Base-by-base conservation (phyloP, 805 yeast species). In the Teunomyces barrocoloradensis region DNA sequence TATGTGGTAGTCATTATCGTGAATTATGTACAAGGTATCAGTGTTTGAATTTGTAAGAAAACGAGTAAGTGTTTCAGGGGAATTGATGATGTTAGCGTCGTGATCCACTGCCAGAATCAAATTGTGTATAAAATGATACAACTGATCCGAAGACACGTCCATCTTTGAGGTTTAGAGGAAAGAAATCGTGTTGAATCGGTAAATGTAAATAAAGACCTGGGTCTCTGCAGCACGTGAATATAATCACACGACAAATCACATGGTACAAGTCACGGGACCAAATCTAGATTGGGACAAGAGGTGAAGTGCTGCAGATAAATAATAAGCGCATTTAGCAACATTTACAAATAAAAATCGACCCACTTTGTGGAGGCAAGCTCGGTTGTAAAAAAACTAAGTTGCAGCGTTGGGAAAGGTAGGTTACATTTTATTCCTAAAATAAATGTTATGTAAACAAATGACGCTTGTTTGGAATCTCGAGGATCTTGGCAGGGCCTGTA, bases 21-120 rank as follows among this genome's bases (percentile, higher is more conserved):
- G 50, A 6, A 56, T 38, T 13, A 63, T 43, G 40, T 51, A 58
- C 25, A 66, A 40, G 7, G 67, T 57, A 42, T 58, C 63, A 11
- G 60, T 57, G 13, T 49, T 43, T 15, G 47, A 47, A 42, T 52
- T 60, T 15, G 53, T 40, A n/a, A 64, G 47, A 44, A 63, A 65
- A 18, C 37, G 47, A 6, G 41, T 23, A 15, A 62, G 43, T 3
- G 48, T 18, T 10, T 47, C 47, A 6, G 38, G 44, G 11, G 21
- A 30, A 10, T 49, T 28, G 40, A 48, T 29, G 13, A 45, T 37
- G 17, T 29, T 28, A 17, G 34, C 41, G 20, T 46, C 49, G 6
- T 44, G 32, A 18, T 29, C 44, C n/a, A 44, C 32, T 7, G 42
- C 43, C 37, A 38, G 46, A 18, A 48, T 46, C 25, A 46, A 42